Conservation (phyloP, 208 protist species). For the Trypanosoma avium region DNA sequence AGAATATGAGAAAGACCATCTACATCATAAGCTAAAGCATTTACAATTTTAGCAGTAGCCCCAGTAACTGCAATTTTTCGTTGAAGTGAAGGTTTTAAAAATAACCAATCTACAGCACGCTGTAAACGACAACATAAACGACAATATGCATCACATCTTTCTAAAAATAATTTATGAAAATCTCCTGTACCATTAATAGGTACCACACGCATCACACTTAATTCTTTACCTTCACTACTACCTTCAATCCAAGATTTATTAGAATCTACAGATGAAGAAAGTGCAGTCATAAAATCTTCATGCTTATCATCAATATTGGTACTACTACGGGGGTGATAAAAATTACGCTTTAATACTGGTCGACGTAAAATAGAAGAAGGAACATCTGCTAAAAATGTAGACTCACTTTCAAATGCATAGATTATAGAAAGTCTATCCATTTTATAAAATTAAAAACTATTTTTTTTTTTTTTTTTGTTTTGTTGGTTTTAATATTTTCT, state of each 20-base stretch:
- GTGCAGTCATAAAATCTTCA: slow-evolving; percentile 17
- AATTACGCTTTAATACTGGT: background rate
- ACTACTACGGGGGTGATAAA: background rate
- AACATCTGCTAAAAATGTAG: slow-evolving; percentile 29
- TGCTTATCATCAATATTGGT: background rate
- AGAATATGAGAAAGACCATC: slow-evolving; percentile 25
- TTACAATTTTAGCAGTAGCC: background rate
- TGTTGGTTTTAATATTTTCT: background rate
- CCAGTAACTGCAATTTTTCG: background rate
- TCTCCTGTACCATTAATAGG: slow-evolving; percentile 22
- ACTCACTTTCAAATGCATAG: slow-evolving; percentile 26
- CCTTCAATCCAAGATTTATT: too few species aligned
- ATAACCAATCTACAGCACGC: slow-evolving; percentile 23
- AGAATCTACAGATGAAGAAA: background rate
- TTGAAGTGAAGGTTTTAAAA: background rate
- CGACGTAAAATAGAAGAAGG: slow-evolving; percentile 4
- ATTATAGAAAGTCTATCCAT: slow-evolving; percentile 28
- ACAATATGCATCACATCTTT: slow-evolving; percentile 23
- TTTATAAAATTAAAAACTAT: slow-evolving; percentile 10
- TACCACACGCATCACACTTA: slow-evolving; percentile 26
- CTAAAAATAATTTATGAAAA: slow-evolving; percentile 24
- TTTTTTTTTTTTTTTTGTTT: slow-evolving; percentile 2
- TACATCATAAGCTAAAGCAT: slow-evolving; percentile 16
- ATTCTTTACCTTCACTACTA: slow-evolving; percentile 5
- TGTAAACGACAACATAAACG: slow-evolving; percentile 20